phyloP scores from a whole-genome alignment of 805 yeast genomes.

The Zygotorulaspora sp. region DNA sequence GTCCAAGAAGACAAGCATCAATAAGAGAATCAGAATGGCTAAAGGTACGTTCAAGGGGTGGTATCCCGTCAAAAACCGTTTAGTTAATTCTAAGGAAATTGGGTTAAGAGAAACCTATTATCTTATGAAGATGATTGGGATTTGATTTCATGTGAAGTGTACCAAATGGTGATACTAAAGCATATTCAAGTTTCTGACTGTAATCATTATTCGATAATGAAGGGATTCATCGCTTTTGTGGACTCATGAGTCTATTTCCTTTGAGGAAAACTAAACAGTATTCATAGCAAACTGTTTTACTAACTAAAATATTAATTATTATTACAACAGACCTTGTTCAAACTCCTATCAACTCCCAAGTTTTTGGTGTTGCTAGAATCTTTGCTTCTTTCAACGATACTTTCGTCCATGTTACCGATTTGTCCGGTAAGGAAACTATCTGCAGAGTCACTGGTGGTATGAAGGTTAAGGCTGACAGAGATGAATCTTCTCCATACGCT shows the following conservation, averaged over 20 bases:
- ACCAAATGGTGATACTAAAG: too few relatives aligned
- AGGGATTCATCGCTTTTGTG: neutral
- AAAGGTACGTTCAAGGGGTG: constrained; percentile 40
- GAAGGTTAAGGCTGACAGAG: constrained; percentile 99
- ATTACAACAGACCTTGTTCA: constrained; percentile 43
- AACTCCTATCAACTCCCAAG: constrained; percentile 96
- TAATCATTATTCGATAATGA: neutral
- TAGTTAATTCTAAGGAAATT: constrained; percentile 32
- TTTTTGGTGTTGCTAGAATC: constrained; percentile 99
- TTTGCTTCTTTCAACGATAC: constrained; percentile 99
- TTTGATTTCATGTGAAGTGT: too few relatives aligned
- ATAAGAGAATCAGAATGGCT: constrained; percentile 35
- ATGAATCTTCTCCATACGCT: constrained; percentile 99
- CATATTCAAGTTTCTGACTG: too few relatives aligned
- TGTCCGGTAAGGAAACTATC: constrained; percentile 99
- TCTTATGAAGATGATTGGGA: too few relatives aligned
- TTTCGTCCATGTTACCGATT: constrained; percentile 98
- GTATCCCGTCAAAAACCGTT: constrained; percentile 38
- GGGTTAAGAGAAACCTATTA: constrained; percentile 6
- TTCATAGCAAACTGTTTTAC: constrained; percentile 10
- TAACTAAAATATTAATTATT: constrained; percentile 13
- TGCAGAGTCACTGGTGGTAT: constrained; percentile 99
- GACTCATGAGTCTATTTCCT: constrained; percentile 5
- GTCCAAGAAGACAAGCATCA: constrained; percentile 15
- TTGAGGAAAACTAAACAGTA: constrained; percentile 15